Evolutionary conservation across 257 asterid species (phyloP).

Genomic region (Fraxinus cuspidata): DNA sequence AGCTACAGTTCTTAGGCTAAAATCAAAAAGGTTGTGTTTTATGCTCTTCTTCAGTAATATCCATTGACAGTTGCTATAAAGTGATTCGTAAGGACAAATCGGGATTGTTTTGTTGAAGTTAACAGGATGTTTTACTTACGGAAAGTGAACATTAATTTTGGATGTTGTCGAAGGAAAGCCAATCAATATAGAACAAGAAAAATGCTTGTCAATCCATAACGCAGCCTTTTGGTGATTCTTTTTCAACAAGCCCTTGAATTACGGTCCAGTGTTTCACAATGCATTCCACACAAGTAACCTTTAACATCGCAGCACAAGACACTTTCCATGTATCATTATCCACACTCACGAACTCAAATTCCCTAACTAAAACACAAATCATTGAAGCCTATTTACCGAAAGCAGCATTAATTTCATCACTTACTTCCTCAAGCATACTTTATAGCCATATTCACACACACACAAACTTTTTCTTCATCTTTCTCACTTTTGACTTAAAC

Average conservation of each 20-base stretch:
- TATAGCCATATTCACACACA: neutral
- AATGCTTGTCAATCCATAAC: neutral
- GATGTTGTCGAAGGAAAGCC: neutral
- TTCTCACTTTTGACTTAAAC: neutral
- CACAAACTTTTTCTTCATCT: neutral
- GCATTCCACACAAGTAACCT: neutral
- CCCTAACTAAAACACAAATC: neutral
- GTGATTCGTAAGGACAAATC: neutral
- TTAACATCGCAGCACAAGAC: neutral
- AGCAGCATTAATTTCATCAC: neutral
- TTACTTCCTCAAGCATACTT: too few species aligned
- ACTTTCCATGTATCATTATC: neutral
- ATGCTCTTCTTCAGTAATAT: neutral
- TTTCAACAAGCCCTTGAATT: neutral
- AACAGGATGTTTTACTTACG: neutral
- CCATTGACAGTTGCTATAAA: neutral
- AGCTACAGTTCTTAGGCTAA: neutral
- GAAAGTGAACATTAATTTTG: neutral
- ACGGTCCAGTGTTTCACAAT: neutral
- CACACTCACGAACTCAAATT: neutral
- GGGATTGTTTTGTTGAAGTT: neutral
- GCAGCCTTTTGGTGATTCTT: neutral
- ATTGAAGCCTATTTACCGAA: neutral
- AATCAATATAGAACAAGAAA: neutral
- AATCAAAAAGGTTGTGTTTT: neutral